These are phyloP conservation scores for Paramecium pentaurelia DNA, from an alignment of 73 alveolate genomes.

Conservation along the genomic window DNA sequence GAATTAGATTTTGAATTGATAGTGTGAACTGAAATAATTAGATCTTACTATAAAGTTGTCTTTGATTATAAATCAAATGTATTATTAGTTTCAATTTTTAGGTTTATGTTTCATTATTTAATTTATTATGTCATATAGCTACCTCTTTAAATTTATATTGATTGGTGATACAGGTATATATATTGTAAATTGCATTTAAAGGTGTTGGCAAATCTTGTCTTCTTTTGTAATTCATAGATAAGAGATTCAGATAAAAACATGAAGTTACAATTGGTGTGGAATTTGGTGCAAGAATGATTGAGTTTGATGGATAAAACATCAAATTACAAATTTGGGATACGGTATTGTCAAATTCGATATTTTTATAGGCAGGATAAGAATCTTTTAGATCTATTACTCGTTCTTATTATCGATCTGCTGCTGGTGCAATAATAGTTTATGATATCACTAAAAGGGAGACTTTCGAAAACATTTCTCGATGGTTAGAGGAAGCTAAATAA, in stretches of 20 bases:
- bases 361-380: slow-evolving; percentile 87
- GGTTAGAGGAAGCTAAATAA: slow-evolving; percentile 90
- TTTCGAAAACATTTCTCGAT: slow-evolving; percentile 74
- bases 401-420: slow-evolving; percentile 88
- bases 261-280: slow-evolving; percentile 96
- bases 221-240: slow-evolving; percentile 87
- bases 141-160: slow-evolving; percentile 79
- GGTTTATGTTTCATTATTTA: not conserved
- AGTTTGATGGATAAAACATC: slow-evolving; percentile 67
- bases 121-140: slow-evolving; percentile 68
- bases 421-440: slow-evolving; percentile 92
- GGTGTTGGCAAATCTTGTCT: slow-evolving; percentile 97
- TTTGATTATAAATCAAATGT: not conserved
- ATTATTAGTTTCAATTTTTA: not conserved
- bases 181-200: not conserved
- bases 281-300: slow-evolving; percentile 88
- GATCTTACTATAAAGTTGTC: not conserved
- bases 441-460: slow-evolving; percentile 83
- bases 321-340: slow-evolving; percentile 96
- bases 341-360: slow-evolving; percentile 43
- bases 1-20: not conserved
- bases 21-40: not conserved
- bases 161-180: slow-evolving; percentile 80
- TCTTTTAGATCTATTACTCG: slow-evolving; percentile 87
- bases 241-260: slow-evolving; percentile 84